phyloP scores from a whole-genome alignment of 805 yeast species.

The Isabelozyma heimii region DNA sequence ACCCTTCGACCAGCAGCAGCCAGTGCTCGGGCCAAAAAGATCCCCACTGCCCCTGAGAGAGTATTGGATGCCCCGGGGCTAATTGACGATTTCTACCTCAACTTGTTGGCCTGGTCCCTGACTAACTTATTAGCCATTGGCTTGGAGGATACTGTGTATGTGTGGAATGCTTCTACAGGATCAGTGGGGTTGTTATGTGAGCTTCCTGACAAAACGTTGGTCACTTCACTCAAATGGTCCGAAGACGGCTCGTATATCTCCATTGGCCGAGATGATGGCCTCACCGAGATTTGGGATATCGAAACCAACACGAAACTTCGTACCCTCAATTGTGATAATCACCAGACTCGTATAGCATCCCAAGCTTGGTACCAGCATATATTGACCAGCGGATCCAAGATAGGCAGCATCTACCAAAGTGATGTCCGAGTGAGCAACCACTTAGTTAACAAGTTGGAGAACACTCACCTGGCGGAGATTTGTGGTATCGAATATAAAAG shows the following conservation, averaged over 20 bases:
- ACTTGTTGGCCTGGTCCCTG: conserved; percentile 83
- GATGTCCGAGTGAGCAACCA: conserved; percentile 88
- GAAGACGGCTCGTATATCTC: conserved; percentile 85
- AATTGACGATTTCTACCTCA: conserved; percentile 87
- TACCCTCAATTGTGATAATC: conserved; percentile 69
- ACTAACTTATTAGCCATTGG: conserved; percentile 86
- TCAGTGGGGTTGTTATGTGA: conserved; percentile 69
- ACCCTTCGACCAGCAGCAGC: conserved; percentile 49
- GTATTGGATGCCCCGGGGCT: conserved; percentile 96
- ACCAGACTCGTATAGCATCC: conserved; percentile 69
- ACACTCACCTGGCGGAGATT: conserved; percentile 76
- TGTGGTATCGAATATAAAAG: conserved; percentile 86
- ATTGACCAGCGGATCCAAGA: conserved; percentile 81
- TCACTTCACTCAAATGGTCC: conserved; percentile 84
- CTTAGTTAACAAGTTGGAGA: conserved; percentile 51
- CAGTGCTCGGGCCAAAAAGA: conserved; percentile 66
- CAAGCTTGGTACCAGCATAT: conserved; percentile 83
- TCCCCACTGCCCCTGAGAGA: conserved; percentile 86
- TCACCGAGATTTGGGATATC: conserved; percentile 90
- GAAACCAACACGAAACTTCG: conserved; percentile 72
- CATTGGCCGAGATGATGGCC: conserved; percentile 80
- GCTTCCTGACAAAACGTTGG: conserved; percentile 42
- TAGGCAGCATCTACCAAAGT: conserved; percentile 81
- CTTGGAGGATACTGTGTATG: conserved; percentile 74
- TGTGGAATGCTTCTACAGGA: conserved; percentile 90